Base-by-base conservation (phyloP, 1,284 basidiomycete genomes). In the Bondarzewia mesenterica region DNA sequence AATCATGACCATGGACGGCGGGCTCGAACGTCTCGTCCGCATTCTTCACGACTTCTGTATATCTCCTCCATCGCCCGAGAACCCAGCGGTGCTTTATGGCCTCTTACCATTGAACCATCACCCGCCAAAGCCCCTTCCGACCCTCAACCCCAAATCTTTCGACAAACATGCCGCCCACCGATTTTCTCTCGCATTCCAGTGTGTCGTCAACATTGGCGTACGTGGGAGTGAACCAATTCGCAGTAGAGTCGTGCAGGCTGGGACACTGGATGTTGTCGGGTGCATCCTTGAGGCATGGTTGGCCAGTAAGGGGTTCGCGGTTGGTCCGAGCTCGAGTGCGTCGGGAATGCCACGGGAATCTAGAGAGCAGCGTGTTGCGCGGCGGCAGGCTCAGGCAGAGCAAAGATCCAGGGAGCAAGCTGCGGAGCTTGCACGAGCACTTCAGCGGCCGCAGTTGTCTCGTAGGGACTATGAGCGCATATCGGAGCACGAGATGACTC, bases 1-100 rank as follows among this genome's bases (percentile, higher is more conserved):
- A 69, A 97, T 97, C 62, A 89, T 99, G 75, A 95, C 93, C 39
- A 84, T 90, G 74, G 95, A 99, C 65, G 95, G 95, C 50, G 95
- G 96, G 2, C 82, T 99, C 37, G 95, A 99, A 64, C 85, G 94
- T 21, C 83, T 99, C 35, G 89, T 99, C 27, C 84, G 89, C 50
- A 93, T 99, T 55, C 73, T 93, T n/a, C 85, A 87, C 60, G 85
- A 93, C 55, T 91, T 91, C 56, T 90, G 85, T 65, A 66, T 87
- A 32, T 82, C 75, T 50, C 87, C 87, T 1, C 85, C 85, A 4
- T 80, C 82, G 0, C 84, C 84, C 26, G 84, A 86, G 58, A 85
- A 85, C 59, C 80, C 84, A 0, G 71, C 81, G 23, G 59, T 80
- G 38, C 75, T 89, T 54, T 89, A 88, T 57, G 86, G 87, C 40